Base-by-base conservation (phyloP, 257 asterid species). In the Paraleonurus japonicus region DNA sequence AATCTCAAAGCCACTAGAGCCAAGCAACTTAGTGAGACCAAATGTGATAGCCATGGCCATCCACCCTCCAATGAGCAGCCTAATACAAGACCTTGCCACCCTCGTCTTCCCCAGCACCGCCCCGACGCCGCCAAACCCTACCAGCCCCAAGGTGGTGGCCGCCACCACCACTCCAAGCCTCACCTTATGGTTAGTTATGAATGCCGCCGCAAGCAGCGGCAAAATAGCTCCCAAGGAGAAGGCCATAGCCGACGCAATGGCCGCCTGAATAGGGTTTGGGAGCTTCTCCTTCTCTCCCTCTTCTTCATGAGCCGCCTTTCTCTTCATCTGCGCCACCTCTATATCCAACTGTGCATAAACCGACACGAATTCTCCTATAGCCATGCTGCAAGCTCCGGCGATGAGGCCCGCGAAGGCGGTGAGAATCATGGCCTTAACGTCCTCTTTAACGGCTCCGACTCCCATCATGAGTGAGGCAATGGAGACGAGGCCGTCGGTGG, bases 331-430 rank as follows among this genome's bases (percentile, higher is more conserved):
- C 7, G 94, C 89, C 3, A 72, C n/a, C 74, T 87, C 90, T 16
- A 87, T 84, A 5, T 92, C 98, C 19, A 70, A 65, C 76, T 92
- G 97, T 7, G 96, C 67, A 73, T 83, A 83, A 0, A 87, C 95
- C 0, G 92, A 92, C 7, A 92, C 90, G 20, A 87, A 87, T 65
- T 89, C 96, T 1, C 96, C 95, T 1, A 92, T 89, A 0, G 90
- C 95, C 96, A 89, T 92, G 87, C 98, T 86, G 48, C 88, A 87
- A 0, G 96, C 90, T 0, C 95, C 92, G 0, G 95, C 94, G 1
- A 89, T 70, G 0, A 87, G 71, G 0, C 95, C 96, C 0, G 95
- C 96, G 9, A 85, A 83, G 15, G 93, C 96, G 0, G 80, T 69
- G 4, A 86, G 85, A 35, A 87, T 75, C 91, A 89, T 87, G 67